Evolutionary conservation across 441 rosid genomes (phyloP).

Genomic region (Pelargonium cotyledonis): DNA sequence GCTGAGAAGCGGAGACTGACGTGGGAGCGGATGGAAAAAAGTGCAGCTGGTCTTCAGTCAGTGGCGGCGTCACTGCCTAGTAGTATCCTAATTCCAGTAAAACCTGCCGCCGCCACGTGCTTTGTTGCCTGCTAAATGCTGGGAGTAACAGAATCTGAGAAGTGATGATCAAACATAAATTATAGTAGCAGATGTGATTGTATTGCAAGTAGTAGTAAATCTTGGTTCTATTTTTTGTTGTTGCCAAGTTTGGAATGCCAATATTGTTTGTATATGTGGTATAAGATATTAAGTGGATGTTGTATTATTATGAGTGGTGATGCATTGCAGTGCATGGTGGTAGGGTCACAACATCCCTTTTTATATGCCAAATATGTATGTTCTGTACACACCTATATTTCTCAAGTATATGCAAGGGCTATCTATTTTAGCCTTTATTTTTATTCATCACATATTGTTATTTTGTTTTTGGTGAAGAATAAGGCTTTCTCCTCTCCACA

Average conservation of each 20-base stretch:
- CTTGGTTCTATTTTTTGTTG: constrained; percentile 17
- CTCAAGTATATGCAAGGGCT: constrained; percentile 16
- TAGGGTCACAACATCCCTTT: constrained; percentile 15
- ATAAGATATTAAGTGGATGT: constrained; percentile 27
- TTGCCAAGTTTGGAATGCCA: constrained; percentile 21
- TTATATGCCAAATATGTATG: constrained; percentile 24
- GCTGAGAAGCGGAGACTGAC: constrained; percentile 54
- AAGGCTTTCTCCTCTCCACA: constrained; percentile 7
- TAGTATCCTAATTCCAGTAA: constrained; percentile 27
- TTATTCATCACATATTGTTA: constrained; percentile 24
- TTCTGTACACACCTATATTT: constrained; percentile 3
- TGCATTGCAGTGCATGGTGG: constrained; percentile 4
- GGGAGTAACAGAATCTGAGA: constrained; percentile 8
- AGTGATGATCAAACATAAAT: not conserved
- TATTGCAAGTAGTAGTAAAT: constrained; percentile 2
- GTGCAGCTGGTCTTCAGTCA: constrained; percentile 38
- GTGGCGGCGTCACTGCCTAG: constrained; percentile 11
- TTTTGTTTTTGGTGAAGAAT: constrained; percentile 13
- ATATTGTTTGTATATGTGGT: constrained; percentile 26
- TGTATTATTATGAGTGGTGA: not conserved
- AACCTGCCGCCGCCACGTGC: constrained; percentile 30
- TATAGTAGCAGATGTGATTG: constrained; percentile 18
- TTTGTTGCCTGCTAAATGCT: constrained; percentile 43
- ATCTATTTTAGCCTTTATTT: constrained; percentile 22
- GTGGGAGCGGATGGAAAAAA: constrained; percentile 56